Evolutionary conservation across 2,329 filamentous ascomycete genomes (phyloP), one percentile per base, ranked within the genome.

Genomic region (Trichoderma oligosporum): DNA sequence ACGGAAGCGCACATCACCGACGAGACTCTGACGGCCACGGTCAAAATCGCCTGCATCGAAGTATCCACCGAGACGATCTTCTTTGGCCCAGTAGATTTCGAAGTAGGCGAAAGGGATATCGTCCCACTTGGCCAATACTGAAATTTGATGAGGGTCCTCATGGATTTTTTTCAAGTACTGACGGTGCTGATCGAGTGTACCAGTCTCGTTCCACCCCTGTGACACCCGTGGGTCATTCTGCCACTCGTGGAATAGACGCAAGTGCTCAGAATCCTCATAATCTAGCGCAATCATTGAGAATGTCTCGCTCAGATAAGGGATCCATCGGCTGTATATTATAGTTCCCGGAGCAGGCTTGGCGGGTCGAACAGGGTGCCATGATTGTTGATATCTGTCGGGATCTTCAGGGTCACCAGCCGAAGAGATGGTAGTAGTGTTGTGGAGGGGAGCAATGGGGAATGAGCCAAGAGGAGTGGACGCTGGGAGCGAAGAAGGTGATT

Each of bases 141-240:
- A 82, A 52, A 91, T 74, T 61, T 86, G 82, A 70, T 92, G 88
- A 25, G 86, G 83, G 68, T 92, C 88, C 42, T 82, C 79, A 65
- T 90, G 83, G 55, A 87, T 78, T 62, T 81, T 81, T 27, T 81
- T 78, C 51, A 91, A 78, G 70, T 93, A 92, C 65, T 84, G 80
- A 60, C 83, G 80, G 70, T 92, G 89, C 69, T 91, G 80, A 27
- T 89, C 87, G 46, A 89, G 72, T 1, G 87, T 88, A 29, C 88
- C 89, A 1, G 86, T 88, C 74, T 89, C 84, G 67, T 90, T 89
- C 89, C 89, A 92, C 4, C 88, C 88, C 66, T 86, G 82, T 4
- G 87, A 87, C 29, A 93, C 89, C 49, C 89, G 86, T 52, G 88
- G 88, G 67, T 92, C 88, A 67, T 93, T 93, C 72, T 91, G 88